Conservation (phyloP, 192 early-diverging fungal genomes). For the Coemansia sp. region DNA sequence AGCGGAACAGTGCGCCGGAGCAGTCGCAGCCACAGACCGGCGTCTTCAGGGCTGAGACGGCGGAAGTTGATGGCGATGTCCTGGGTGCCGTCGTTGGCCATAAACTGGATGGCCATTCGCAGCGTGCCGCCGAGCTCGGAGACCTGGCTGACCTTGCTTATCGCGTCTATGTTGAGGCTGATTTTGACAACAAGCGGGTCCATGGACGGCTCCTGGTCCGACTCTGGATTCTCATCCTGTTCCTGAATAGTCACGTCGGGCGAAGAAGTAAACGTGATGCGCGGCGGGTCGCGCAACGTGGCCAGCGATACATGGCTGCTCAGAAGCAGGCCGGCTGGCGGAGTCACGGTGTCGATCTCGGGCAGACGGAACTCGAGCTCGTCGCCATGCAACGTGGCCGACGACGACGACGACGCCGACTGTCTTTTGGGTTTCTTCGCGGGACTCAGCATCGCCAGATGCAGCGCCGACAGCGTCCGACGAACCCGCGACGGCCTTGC, state of each 20-base stretch:
- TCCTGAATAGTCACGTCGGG: conserved; percentile 12
- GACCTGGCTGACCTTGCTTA: conserved; percentile 35
- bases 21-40: conserved; percentile 40
- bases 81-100: conserved; percentile 12
- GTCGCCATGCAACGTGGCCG: conserved; percentile 29
- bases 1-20: conserved; percentile 26
- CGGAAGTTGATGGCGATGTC: conserved; percentile 21
- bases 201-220: conserved; percentile 8
- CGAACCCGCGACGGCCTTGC: conserved; percentile 19
- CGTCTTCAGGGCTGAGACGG: conserved; percentile 24
- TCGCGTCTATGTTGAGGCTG: conserved; percentile 17
- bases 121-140: conserved; percentile 29
- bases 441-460: conserved; percentile 23
- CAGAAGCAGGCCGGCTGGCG: conserved; percentile 14
- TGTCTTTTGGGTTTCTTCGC: conserved; percentile 9
- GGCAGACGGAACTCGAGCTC: conserved; percentile 29
- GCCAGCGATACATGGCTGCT: conserved; percentile 40
- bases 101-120: conserved; percentile 31
- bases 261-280: conserved; percentile 29
- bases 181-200: conserved; percentile 22
- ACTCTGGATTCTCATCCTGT: background rate
- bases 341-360: conserved; percentile 29
- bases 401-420: conserved; percentile 32
- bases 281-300: conserved; percentile 35
- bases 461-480: conserved; percentile 46